Evolutionary conservation across 768 basidiomycete species (phyloP).

Genomic region (Leucosporidium yakuticum): DNA sequence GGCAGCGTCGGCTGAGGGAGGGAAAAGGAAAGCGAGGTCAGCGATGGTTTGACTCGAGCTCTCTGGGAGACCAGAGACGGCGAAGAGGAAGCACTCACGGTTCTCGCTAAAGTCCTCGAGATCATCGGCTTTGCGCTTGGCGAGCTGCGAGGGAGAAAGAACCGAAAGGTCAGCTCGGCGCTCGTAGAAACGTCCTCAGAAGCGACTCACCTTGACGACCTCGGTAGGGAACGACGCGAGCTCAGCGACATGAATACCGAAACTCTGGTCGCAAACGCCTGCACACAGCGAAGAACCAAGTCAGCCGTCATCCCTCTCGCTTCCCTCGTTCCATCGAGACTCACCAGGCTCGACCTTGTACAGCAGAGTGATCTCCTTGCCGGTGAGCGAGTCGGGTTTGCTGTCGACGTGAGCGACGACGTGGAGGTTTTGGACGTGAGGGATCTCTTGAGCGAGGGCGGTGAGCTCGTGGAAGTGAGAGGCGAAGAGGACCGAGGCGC

Average conservation of each 20-base stretch:
- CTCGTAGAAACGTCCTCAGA: neutral
- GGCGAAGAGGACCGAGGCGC: slow-evolving; percentile 91
- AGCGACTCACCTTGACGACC: slow-evolving; percentile 65
- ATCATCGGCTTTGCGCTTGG: slow-evolving; percentile 86
- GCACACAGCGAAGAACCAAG: neutral
- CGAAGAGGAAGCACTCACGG: slow-evolving; percentile 42
- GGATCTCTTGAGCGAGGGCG: slow-evolving; percentile 73
- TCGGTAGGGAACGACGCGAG: slow-evolving; percentile 96
- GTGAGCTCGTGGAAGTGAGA: slow-evolving; percentile 97
- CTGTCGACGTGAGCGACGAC: slow-evolving; percentile 84
- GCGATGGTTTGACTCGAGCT: neutral
- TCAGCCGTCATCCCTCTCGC: neutral
- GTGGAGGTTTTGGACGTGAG: slow-evolving; percentile 87
- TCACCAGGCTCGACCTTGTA: slow-evolving; percentile 68
- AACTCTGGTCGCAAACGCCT: slow-evolving; percentile 94
- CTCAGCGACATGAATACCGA: slow-evolving; percentile 95
- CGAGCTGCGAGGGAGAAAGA: slow-evolving; percentile 53
- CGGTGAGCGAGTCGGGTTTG: slow-evolving; percentile 45
- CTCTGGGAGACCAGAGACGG: slow-evolving; percentile 10
- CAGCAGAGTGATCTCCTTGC: slow-evolving; percentile 69
- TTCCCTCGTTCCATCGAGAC: neutral
- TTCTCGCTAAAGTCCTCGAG: slow-evolving; percentile 67
- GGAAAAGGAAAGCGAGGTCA: neutral
- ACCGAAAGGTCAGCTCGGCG: neutral
- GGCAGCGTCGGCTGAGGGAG: neutral